A percentile compares a stretch with the other conserved stretches of the same genome.
Conservation (phyloP, 805 yeast genomes). For the Monosporozyma servazzii region DNA sequence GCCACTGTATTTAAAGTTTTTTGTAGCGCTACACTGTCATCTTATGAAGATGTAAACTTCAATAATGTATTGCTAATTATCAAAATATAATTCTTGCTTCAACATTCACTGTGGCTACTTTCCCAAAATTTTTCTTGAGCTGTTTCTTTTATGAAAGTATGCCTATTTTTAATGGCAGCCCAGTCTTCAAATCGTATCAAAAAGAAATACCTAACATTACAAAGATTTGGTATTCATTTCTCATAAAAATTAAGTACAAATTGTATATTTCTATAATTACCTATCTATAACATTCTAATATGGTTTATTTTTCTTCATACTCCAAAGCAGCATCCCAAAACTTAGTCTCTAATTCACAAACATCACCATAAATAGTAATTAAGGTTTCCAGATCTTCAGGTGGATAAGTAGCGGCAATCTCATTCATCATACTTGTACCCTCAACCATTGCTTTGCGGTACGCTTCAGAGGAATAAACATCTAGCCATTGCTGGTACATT, state of each 20-base stretch:
- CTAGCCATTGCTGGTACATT: constrained; percentile 44
- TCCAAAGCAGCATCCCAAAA: constrained; percentile 54
- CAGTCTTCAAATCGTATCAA: too few species aligned
- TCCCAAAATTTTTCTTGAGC: too few species aligned
- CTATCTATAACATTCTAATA: background rate
- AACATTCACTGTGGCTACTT: too few species aligned
- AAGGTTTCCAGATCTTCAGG: constrained; percentile 41
- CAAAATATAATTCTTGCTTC: too few species aligned
- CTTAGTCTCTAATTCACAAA: constrained; percentile 48
- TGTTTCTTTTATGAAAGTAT: too few species aligned
- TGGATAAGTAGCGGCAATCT: constrained; percentile 33
- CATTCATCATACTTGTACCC: constrained; percentile 44
- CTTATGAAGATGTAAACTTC: too few species aligned
- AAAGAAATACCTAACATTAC: background rate
- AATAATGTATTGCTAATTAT: too few species aligned
- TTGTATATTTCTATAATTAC: background rate
- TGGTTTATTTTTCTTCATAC: constrained; percentile 5
- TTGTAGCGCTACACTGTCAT: too few species aligned
- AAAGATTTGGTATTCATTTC: too few species aligned
- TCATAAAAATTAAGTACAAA: background rate
- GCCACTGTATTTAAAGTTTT: too few species aligned
- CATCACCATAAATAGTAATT: constrained; percentile 50
- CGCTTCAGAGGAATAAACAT: constrained; percentile 51
- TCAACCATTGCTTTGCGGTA: constrained; percentile 42
- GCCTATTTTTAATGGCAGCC: background rate